These are phyloP conservation scores for Epichloe baconii DNA, from an alignment of 2,329 filamentous ascomycete genomes.

Conservation along the genomic window DNA sequence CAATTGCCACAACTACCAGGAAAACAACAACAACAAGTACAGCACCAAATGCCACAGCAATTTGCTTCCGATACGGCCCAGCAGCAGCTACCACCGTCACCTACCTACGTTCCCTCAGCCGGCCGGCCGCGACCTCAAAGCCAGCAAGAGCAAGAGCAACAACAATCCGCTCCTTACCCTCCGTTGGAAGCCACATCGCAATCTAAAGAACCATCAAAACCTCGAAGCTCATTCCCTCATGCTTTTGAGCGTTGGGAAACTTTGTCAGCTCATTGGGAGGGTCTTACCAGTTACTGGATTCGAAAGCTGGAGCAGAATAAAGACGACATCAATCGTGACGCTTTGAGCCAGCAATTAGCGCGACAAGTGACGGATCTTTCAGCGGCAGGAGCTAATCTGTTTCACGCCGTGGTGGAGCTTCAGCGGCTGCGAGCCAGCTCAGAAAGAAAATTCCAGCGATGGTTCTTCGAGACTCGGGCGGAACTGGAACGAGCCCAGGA, in stretches of 20 bases:
- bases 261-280: slow-evolving; percentile 94
- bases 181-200: slow-evolving; percentile 10
- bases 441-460: slow-evolving; percentile 93
- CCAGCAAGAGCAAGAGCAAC: slow-evolving; percentile 1
- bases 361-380: slow-evolving; percentile 96
- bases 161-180: background rate
- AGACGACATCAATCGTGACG: slow-evolving; percentile 69
- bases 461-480: slow-evolving; percentile 90
- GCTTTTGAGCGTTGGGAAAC: slow-evolving; percentile 98
- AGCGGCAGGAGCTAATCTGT: slow-evolving; percentile 89
- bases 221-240: slow-evolving; percentile 73
- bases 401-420: slow-evolving; percentile 92
- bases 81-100: slow-evolving; percentile 1
- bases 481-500: slow-evolving; percentile 81
- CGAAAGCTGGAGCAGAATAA: slow-evolving; percentile 82
- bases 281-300: slow-evolving; percentile 94
- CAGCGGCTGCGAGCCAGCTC: slow-evolving; percentile 89
- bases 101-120: slow-evolving; percentile 1
- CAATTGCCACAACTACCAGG: slow-evolving; percentile 3
- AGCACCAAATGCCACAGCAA: slow-evolving; percentile 2
- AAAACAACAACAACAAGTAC: background rate
- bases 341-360: slow-evolving; percentile 75
- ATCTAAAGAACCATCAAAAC: slow-evolving; percentile 18
- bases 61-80: background rate
- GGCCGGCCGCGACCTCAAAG: slow-evolving; percentile 9